Percentiles rank a stretch among this genome's conserved stretches.
phyloP scores from a whole-genome alignment of 2,329 filamentous ascomycete genomes.

The Paecilomyces sp. region DNA sequence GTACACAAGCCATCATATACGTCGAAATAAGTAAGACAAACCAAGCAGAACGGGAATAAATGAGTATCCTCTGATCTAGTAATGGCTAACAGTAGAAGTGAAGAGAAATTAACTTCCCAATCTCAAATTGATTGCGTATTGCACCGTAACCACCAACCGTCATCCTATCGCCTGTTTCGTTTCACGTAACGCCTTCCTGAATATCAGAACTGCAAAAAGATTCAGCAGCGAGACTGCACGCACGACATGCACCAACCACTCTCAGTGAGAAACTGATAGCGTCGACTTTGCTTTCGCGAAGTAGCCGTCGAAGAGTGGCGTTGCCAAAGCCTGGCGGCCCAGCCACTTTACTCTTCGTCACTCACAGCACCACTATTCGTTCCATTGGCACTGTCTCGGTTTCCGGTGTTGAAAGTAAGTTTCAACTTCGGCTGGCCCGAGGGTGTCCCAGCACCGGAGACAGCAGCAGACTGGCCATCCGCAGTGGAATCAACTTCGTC shows the following conservation, averaged over 20 bases:
- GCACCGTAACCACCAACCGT: slow-evolving; percentile 15
- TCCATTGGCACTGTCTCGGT: slow-evolving; percentile 25
- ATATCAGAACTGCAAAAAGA: slow-evolving; percentile 6
- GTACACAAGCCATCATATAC: not conserved
- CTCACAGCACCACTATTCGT: slow-evolving; percentile 24
- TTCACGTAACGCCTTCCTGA: slow-evolving; percentile 16
- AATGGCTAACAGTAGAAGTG: not conserved
- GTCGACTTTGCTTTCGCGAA: not conserved
- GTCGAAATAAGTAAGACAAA: not conserved
- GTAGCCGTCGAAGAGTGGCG: not conserved
- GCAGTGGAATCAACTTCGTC: slow-evolving; percentile 43
- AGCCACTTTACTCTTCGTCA: slow-evolving; percentile 22
- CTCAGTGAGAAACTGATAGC: slow-evolving; percentile 5
- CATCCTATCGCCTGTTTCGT: slow-evolving; percentile 13
- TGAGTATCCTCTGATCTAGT: not conserved
- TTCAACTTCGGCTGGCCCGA: slow-evolving; percentile 60
- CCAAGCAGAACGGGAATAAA: slow-evolving; percentile 1
- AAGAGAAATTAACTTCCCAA: slow-evolving; percentile 8
- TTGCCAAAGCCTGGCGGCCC: not conserved
- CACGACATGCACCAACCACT: slow-evolving; percentile 1
- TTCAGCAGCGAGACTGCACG: slow-evolving; percentile 9
- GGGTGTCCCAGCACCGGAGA: slow-evolving; percentile 47
- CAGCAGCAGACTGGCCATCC: slow-evolving; percentile 45
- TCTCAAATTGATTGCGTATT: slow-evolving; percentile 13
- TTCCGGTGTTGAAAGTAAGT: slow-evolving; percentile 50